Evolutionary conservation across 2,329 filamentous ascomycete genomes (phyloP), one percentile per base, ranked within the genome.

Genomic region (Sporothrix dimorphospora): DNA sequence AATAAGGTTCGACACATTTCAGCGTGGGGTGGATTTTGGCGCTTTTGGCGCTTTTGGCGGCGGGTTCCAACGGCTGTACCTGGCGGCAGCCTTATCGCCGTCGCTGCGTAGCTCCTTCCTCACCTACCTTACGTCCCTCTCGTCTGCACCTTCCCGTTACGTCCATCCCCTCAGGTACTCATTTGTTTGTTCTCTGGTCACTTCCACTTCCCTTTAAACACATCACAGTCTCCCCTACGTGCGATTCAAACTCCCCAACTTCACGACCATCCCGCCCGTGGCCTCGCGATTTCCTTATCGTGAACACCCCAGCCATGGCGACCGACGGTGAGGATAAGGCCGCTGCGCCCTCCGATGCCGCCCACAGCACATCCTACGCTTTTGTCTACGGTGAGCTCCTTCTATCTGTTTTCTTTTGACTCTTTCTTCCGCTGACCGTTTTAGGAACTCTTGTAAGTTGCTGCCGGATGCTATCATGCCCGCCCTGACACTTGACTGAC

Each of bases 331-430:
- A 72, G 61, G 63, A 66, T 55, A 42, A 72, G 70, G 69, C 73
- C 24, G 38, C 53, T 7, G 65, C 67, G 69, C 42, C 69, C 38
- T 34, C 63, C 63, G 65, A 51, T 38, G 66, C 67, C 21, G 42
- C 45, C 27, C 45, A 67, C 11, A 66, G 40, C 19, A 69, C 70
- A n/a, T 65, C 72, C 0, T 71, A 80, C 55, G 86, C 84, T 30
- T 89, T 89, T 78, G 89, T 89, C 78, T 89, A 90, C 72, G 88
- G 88, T 87, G 76, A 74, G 79, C 72, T 34, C 21, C 21, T 27
- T 19, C 11, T n/a, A 30, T 24, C n/a, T n/a, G 12, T 4, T 51
- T 71, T 63, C 40, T 49, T 27, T 45, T 38, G 16, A 24, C 19
- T 19, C 38, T 19, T 19, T 5, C 14, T 67, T 1, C 5, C 49